A percentile compares a stretch with the other conserved stretches of the same genome.
These are phyloP conservation scores for Serendipita sp. DNA, from an alignment of 1,284 basidiomycete species.

Conservation along the genomic window DNA sequence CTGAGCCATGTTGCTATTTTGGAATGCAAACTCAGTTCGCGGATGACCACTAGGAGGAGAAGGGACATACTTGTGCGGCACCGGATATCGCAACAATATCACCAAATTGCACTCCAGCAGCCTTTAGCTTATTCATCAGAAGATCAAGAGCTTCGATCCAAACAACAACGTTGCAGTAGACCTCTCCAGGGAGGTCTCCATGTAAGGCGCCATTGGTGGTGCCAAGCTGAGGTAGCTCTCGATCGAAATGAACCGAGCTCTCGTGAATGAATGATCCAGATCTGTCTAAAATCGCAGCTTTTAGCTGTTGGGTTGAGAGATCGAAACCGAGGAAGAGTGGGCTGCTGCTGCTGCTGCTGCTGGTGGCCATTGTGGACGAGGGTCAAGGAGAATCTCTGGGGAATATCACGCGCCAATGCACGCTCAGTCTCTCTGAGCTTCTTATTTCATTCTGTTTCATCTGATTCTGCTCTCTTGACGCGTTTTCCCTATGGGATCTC, in stretches of 20 bases:
- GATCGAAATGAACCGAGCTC: constrained; percentile 65
- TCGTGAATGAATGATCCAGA: constrained; percentile 54
- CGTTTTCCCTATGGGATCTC: no score
- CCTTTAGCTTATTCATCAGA: constrained; percentile 54
- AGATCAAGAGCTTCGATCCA: constrained; percentile 77
- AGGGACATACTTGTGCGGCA: constrained; percentile 49
- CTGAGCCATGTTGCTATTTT: constrained; percentile 76
- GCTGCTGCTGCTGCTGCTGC: background rate
- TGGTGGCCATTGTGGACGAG: background rate
- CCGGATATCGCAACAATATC: constrained; percentile 55
- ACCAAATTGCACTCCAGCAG: constrained; percentile 40
- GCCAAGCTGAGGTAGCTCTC: constrained; percentile 57
- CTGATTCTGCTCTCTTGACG: no score
- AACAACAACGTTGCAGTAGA: constrained; percentile 70
- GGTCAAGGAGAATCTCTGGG: no score
- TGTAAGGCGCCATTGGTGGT: constrained; percentile 61
- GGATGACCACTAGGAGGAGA: background rate
- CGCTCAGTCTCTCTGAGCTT: no score
- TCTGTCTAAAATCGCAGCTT: constrained; percentile 53
- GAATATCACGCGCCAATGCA: no score
- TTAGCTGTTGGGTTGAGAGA: constrained; percentile 78
- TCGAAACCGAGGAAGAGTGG: constrained; percentile 75
- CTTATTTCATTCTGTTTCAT: no score
- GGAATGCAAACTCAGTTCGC: background rate
- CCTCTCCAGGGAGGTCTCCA: constrained; percentile 50